phyloP scores from a whole-genome alignment of 345 rosid species.

The Chamaenerion angustifolium region DNA sequence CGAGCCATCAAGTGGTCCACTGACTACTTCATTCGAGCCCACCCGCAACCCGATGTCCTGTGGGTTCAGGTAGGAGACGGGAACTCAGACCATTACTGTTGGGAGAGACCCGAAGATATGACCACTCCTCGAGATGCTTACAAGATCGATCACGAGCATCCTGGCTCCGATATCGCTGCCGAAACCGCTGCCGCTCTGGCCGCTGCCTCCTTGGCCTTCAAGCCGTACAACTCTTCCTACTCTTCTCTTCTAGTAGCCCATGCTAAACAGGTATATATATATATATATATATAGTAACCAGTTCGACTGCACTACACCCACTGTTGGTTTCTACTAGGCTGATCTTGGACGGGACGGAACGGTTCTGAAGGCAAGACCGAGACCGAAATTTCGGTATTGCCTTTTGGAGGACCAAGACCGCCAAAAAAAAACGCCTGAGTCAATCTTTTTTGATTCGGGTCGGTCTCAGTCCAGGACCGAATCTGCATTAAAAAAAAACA shows the following conservation, averaged over 20 bases:
- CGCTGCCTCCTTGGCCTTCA: conserved; percentile 66
- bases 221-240: conserved; percentile 66
- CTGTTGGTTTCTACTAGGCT: too few species aligned
- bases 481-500: too few species aligned
- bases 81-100: conserved; percentile 68
- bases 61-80: conserved; percentile 93
- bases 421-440: too few species aligned
- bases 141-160: conserved; percentile 50
- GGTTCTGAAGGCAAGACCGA: too few species aligned
- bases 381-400: too few species aligned
- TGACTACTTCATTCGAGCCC: conserved; percentile 72
- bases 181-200: conserved; percentile 87
- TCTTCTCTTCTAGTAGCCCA: conserved; percentile 45
- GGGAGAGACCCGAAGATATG: conserved; percentile 91
- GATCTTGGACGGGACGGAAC: too few species aligned
- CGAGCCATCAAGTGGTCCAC: conserved; percentile 71
- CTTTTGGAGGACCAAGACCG: too few species aligned
- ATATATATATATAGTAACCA: too few species aligned
- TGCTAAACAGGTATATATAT: conserved; percentile 44
- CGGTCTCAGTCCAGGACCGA: too few species aligned
- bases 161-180: conserved; percentile 73
- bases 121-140: conserved; percentile 67
- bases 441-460: too few species aligned
- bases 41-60: conserved; percentile 53
- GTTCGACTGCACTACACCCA: too few species aligned